Evolutionary conservation across 2,329 filamentous ascomycete species (phyloP).

Genomic region (Mycogone perniciosa): DNA sequence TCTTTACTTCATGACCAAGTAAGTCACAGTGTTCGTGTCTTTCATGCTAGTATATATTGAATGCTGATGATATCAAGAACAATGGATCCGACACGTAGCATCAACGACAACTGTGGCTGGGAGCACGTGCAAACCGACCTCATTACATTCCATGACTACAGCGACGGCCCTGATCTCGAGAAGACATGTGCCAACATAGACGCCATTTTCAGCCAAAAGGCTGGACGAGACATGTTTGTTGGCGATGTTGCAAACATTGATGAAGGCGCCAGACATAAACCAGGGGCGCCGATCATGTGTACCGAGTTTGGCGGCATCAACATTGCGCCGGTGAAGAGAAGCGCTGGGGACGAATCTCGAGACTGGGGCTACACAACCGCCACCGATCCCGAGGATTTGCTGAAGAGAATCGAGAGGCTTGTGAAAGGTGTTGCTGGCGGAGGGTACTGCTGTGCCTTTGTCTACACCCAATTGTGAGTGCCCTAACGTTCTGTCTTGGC

Average conservation of each 20-base stretch:
- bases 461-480: conserved; percentile 59
- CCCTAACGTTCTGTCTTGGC: not conserved
- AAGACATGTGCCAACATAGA: conserved; percentile 48
- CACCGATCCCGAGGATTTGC: conserved; percentile 50
- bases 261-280: conserved; percentile 43
- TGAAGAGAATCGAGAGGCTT: conserved; percentile 52
- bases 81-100: conserved; percentile 55
- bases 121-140: conserved; percentile 60
- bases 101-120: conserved; percentile 70
- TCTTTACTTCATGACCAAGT: conserved; percentile 60
- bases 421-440: conserved; percentile 51
- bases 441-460: conserved; percentile 55
- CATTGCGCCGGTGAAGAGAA: conserved; percentile 41
- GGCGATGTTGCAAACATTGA: conserved; percentile 36
- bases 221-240: conserved; percentile 49
- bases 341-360: conserved; percentile 33
- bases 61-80: conserved; percentile 24
- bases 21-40: conserved; percentile 14
- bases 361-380: conserved; percentile 67
- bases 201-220: conserved; percentile 47
- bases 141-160: conserved; percentile 63
- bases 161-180: conserved; percentile 49
- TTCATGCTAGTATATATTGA: not conserved
- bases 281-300: conserved; percentile 56
- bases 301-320: conserved; percentile 65